Percentiles rank a stretch among this genome's conserved stretches.
Conservation (phyloP, 805 yeast genomes). For the Grigorovia jiainica region DNA sequence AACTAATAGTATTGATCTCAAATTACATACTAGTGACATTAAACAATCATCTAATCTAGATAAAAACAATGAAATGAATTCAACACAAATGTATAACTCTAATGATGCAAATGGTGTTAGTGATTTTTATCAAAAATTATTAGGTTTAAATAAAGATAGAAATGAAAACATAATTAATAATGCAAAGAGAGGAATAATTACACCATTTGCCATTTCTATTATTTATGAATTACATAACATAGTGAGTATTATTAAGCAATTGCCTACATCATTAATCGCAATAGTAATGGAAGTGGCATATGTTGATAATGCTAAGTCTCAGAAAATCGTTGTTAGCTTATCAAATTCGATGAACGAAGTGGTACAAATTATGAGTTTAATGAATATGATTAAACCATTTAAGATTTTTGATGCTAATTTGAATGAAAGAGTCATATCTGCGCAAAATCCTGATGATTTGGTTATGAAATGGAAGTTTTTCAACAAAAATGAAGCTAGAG, state of each 20-base stretch:
- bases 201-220: constrained; percentile 23
- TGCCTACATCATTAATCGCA: constrained; percentile 25
- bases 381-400: constrained; percentile 24
- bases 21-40: constrained; percentile 10
- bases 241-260: constrained; percentile 20
- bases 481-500: constrained; percentile 2
- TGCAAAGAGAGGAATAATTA: constrained; percentile 17
- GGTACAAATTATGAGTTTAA: constrained; percentile 24
- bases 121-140: constrained; percentile 20
- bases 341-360: constrained; percentile 28
- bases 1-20: constrained; percentile 24
- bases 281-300: constrained; percentile 18
- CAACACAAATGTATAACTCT: constrained; percentile 3
- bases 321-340: constrained; percentile 21
- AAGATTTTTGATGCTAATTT: constrained; percentile 19
- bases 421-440: constrained; percentile 4
- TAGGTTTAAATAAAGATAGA: constrained; percentile 18
- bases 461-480: constrained; percentile 7
- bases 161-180: constrained; percentile 8
- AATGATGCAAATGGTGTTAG: constrained; percentile 6
- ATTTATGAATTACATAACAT: constrained; percentile 21
- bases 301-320: constrained; percentile 13
- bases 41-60: background rate
- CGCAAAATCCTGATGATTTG: constrained; percentile 4
- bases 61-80: background rate